Percentiles rank a stretch among this genome's conserved stretches.
Conservation (phyloP, 2,329 filamentous ascomycete species). For the Aspergillus ruber region DNA sequence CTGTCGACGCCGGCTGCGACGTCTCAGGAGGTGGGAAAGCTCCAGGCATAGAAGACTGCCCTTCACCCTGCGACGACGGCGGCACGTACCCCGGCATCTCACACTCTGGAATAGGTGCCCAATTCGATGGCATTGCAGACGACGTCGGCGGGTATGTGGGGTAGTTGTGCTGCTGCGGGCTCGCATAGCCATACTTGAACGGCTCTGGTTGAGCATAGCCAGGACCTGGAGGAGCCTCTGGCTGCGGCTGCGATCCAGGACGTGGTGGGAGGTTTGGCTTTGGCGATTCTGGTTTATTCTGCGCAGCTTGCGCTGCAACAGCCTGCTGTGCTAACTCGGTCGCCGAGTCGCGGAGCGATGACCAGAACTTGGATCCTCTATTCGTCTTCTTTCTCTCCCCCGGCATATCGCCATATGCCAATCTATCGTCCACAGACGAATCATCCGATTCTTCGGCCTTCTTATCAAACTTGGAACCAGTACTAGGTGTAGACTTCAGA, state of each 20-base stretch:
- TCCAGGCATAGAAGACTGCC: constrained; percentile 20
- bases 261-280: constrained; percentile 2
- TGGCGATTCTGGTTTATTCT: too few relatives aligned
- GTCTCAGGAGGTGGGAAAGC: constrained; percentile 23
- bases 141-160: constrained; percentile 7
- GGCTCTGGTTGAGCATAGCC: constrained; percentile 28
- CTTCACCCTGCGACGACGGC: constrained; percentile 24
- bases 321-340: not conserved
- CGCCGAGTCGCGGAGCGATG: not conserved
- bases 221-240: constrained; percentile 17
- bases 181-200: constrained; percentile 27
- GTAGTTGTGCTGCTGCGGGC: constrained; percentile 9
- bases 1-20: constrained; percentile 13
- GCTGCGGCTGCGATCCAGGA: not conserved
- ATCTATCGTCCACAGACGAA: constrained; percentile 26
- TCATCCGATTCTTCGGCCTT: constrained; percentile 8
- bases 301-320: constrained; percentile 3
- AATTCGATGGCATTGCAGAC: constrained; percentile 20
- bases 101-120: constrained; percentile 35
- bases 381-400: not conserved
- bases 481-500: not conserved
- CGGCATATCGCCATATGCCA: constrained; percentile 33
- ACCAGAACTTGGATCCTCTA: not conserved
- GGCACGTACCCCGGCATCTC: constrained; percentile 39
- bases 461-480: not conserved